A percentile compares a stretch with the other conserved stretches of the same genome.
phyloP scores from a whole-genome alignment of 495 filamentous ascomycete species.

The Aeminium ludgeri region DNA sequence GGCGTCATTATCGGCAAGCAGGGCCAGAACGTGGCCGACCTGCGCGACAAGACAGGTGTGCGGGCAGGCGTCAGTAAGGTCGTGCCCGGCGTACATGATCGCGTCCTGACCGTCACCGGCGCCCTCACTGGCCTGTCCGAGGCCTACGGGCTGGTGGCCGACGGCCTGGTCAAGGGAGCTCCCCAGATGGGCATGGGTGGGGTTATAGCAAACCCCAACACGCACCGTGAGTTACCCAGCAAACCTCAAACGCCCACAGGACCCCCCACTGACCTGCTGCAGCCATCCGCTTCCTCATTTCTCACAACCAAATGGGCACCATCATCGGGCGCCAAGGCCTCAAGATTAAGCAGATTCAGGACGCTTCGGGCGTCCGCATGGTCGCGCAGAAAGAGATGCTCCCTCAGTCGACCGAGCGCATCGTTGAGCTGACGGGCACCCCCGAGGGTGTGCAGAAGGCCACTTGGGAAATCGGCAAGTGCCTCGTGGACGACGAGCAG shows the following conservation, averaged over 20 bases:
- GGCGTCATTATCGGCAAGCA: conserved; percentile 97
- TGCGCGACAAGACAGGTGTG: conserved; percentile 92
- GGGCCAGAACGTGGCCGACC: conserved; percentile 92
- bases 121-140: conserved; percentile 67
- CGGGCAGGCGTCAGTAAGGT: conserved; percentile 98
- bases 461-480: conserved; percentile 97
- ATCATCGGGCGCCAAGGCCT: conserved; percentile 92
- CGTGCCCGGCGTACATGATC: conserved; percentile 89
- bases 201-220: conserved; percentile 64
- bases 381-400: conserved; percentile 99
- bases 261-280: conserved; percentile 20
- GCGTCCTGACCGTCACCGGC: conserved; percentile 88
- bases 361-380: conserved; percentile 93
- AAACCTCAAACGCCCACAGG: background rate
- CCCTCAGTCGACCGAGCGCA: conserved; percentile 94
- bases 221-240: conserved; percentile 57
- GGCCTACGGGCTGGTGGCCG: conserved; percentile 85
- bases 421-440: conserved; percentile 88
- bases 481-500: conserved; percentile 92
- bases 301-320: conserved; percentile 98
- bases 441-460: conserved; percentile 90
- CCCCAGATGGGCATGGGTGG: conserved; percentile 92
- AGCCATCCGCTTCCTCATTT: conserved; percentile 96
- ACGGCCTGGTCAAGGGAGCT: conserved; percentile 78
- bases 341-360: conserved; percentile 99